These are phyloP conservation scores for Hemileccinum rubropunctum DNA, from an alignment of 768 basidiomycete genomes.

Conservation along the genomic window DNA sequence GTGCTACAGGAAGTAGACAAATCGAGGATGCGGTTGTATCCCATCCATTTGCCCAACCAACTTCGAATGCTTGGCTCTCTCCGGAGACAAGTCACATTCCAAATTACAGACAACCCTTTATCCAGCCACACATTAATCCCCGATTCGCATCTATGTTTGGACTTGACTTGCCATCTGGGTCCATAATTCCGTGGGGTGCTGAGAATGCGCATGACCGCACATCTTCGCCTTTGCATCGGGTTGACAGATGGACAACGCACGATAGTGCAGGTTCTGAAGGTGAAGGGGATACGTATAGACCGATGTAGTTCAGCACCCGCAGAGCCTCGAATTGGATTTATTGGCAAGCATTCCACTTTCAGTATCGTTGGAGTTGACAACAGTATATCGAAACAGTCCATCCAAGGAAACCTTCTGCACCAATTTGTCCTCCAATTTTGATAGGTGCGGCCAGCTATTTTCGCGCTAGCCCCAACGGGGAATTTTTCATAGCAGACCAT, in stretches of 20 bases:
- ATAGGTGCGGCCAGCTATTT: not conserved
- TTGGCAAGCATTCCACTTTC: constrained; percentile 13
- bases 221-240: constrained; percentile 26
- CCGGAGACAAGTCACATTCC: constrained; percentile 8
- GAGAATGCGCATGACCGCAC: constrained; percentile 13
- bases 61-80: constrained; percentile 19
- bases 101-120: constrained; percentile 29
- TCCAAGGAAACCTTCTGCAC: not conserved
- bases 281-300: constrained; percentile 27
- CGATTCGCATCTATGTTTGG: constrained; percentile 70
- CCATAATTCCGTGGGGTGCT: constrained; percentile 24
- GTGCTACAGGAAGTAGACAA: constrained; percentile 43
- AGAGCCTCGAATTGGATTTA: constrained; percentile 14
- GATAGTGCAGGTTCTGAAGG: constrained; percentile 22
- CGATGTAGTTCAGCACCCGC: constrained; percentile 20
- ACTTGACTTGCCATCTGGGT: constrained; percentile 33
- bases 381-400: not conserved
- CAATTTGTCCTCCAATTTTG: not conserved
- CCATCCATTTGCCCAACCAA: constrained; percentile 10
- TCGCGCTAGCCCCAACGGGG: not conserved
- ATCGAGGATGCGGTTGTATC: constrained; percentile 22
- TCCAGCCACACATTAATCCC: constrained; percentile 87
- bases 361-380: constrained; percentile 1
- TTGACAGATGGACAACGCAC: constrained; percentile 40
- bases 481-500: not conserved